Evolutionary conservation across 768 basidiomycete genomes (phyloP).

Genomic region (Pleurotus tuber-regium): DNA sequence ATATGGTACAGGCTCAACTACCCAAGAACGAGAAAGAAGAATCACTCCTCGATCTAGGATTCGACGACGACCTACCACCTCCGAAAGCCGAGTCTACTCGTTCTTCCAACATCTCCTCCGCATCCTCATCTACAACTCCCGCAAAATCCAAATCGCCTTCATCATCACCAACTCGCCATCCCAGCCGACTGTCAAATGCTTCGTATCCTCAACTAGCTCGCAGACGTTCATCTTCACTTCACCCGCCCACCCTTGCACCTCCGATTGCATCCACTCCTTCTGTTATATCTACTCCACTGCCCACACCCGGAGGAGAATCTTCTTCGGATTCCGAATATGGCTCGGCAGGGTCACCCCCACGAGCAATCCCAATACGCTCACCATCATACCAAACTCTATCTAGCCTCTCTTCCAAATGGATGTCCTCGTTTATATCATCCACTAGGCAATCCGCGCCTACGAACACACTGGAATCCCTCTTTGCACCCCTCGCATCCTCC

Average conservation of each 20-base stretch:
- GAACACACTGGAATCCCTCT: constrained; percentile 16
- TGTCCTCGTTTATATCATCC: constrained; percentile 40
- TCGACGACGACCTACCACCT: constrained; percentile 17
- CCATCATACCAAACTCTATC: constrained; percentile 41
- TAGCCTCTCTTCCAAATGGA: constrained; percentile 46
- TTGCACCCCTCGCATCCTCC: constrained; percentile 10
- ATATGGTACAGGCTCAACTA: constrained; percentile 10
- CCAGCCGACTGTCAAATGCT: constrained; percentile 20
- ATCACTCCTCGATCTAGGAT: constrained; percentile 32
- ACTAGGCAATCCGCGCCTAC: constrained; percentile 9
- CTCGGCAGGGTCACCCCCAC: background rate
- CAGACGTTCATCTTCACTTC: constrained; percentile 28
- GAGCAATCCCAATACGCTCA: constrained; percentile 13
- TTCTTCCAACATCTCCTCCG: constrained; percentile 25
- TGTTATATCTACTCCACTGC: constrained; percentile 16
- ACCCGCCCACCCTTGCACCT: constrained; percentile 33
- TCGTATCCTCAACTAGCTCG: constrained; percentile 25
- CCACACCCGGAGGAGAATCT: background rate
- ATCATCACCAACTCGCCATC: constrained; percentile 11
- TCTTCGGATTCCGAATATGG: constrained; percentile 8
- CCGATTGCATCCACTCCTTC: constrained; percentile 30
- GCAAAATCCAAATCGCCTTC: constrained; percentile 4
- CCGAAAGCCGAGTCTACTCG: constrained; percentile 15
- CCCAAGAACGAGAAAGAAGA: constrained; percentile 16
- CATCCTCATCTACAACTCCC: too few relatives aligned